Evolutionary conservation across 2,329 filamentous ascomycete species (phyloP).

Genomic region (Penicillium sp.): DNA sequence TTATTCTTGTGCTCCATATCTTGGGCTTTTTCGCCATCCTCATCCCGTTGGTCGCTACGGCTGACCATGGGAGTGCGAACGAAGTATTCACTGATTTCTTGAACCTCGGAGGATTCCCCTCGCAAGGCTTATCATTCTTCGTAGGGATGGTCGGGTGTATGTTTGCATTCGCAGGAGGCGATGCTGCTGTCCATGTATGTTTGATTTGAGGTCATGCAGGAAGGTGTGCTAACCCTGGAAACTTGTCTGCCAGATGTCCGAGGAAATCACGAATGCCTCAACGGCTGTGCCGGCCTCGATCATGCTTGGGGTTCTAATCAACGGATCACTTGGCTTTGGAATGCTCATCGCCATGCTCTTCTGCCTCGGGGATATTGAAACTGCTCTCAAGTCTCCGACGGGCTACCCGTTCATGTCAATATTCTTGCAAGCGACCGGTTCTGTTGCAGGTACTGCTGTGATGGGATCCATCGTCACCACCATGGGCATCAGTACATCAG

Average conservation of each 20-base stretch:
- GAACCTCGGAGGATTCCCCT: slow-evolving; percentile 52
- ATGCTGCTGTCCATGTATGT: slow-evolving; percentile 45
- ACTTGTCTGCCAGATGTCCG: slow-evolving; percentile 29
- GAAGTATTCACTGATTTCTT: slow-evolving; percentile 54
- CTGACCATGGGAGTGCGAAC: slow-evolving; percentile 44
- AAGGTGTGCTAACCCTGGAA: neutral
- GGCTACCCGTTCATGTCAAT: slow-evolving; percentile 11
- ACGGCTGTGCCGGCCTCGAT: slow-evolving; percentile 41
- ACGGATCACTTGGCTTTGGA: slow-evolving; percentile 39
- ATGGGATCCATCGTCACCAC: slow-evolving; percentile 24
- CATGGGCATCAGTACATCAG: slow-evolving; percentile 35
- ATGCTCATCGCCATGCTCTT: slow-evolving; percentile 44
- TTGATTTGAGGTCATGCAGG: neutral
- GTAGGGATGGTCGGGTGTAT: slow-evolving; percentile 40
- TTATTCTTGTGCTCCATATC: slow-evolving; percentile 56
- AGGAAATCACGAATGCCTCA: slow-evolving; percentile 45
- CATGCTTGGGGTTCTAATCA: slow-evolving; percentile 40
- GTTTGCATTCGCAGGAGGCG: slow-evolving; percentile 43
- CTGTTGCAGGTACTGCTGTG: slow-evolving; percentile 3
- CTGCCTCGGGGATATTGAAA: slow-evolving; percentile 38
- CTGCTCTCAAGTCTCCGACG: slow-evolving; percentile 20
- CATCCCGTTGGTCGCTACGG: slow-evolving; percentile 50
- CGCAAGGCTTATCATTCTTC: slow-evolving; percentile 45
- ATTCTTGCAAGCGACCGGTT: slow-evolving; percentile 9
- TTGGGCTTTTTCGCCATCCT: slow-evolving; percentile 58